Percentiles rank a stretch among this genome's conserved stretches.
Evolutionary conservation across 495 filamentous ascomycete species (phyloP).

Genomic region (Xylaria palmicola): DNA sequence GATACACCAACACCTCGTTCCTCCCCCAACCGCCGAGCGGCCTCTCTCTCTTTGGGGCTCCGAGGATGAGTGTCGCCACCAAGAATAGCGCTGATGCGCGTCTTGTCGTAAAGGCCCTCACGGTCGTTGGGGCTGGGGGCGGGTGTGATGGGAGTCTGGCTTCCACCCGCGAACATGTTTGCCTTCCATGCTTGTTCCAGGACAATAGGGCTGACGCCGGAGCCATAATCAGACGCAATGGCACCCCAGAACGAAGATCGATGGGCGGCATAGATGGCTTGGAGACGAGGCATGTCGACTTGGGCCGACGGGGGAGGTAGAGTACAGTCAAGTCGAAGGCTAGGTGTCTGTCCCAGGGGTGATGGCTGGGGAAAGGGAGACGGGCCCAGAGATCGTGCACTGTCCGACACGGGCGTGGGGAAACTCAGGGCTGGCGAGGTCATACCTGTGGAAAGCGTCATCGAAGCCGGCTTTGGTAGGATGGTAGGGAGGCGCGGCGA

Average conservation of each 20-base stretch:
- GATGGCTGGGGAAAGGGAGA: slow-evolving; percentile 26
- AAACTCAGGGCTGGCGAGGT: slow-evolving; percentile 37
- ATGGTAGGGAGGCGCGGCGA: slow-evolving; percentile 55
- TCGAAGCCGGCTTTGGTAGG: slow-evolving; percentile 58
- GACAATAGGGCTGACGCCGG: slow-evolving; percentile 58
- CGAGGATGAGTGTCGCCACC: slow-evolving; percentile 54
- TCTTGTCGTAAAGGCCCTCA: slow-evolving; percentile 45
- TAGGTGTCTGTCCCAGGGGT: slow-evolving; percentile 17
- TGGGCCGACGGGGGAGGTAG: slow-evolving; percentile 38
- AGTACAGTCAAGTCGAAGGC: slow-evolving; percentile 54
- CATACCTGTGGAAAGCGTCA: slow-evolving; percentile 38
- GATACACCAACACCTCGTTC: slow-evolving; percentile 26
- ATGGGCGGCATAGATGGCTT: slow-evolving; percentile 66
- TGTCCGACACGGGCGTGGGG: slow-evolving; percentile 35
- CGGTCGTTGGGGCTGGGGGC: slow-evolving; percentile 45
- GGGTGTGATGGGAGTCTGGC: slow-evolving; percentile 47
- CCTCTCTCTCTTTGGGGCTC: slow-evolving; percentile 53
- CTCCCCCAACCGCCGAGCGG: slow-evolving; percentile 52
- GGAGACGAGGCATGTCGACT: slow-evolving; percentile 67
- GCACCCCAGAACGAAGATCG: slow-evolving; percentile 69
- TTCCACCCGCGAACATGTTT: slow-evolving; percentile 27
- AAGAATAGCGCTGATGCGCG: slow-evolving; percentile 53
- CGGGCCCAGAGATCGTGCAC: slow-evolving; percentile 21
- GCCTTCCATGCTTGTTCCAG: slow-evolving; percentile 70
- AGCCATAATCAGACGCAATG: slow-evolving; percentile 69